These are phyloP conservation scores for Calonectria pseudoreteaudii DNA, from an alignment of 2,329 filamentous ascomycete genomes.

Conservation along the genomic window DNA sequence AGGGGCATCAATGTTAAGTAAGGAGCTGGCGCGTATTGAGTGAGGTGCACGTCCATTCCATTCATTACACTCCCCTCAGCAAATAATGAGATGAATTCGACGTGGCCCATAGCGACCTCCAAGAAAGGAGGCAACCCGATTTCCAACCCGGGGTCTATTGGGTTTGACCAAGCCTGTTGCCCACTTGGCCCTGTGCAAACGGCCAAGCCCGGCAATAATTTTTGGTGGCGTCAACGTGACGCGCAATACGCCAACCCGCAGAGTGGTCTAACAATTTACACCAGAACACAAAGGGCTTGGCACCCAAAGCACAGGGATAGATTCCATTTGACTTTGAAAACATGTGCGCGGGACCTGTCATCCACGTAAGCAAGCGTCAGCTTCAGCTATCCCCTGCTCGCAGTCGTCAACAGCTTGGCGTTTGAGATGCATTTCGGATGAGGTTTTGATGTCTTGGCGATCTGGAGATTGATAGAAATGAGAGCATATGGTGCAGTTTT, in stretches of 20 bases:
- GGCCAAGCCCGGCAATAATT: too few species aligned
- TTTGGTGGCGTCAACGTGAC: neutral
- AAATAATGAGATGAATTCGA: neutral
- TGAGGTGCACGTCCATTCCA: neutral
- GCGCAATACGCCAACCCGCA: neutral
- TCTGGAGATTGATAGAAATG: neutral
- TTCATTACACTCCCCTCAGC: neutral
- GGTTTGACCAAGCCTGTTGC: too few species aligned
- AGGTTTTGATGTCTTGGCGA: neutral
- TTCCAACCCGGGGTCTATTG: too few species aligned
- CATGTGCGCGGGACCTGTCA: neutral
- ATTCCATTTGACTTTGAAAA: neutral
- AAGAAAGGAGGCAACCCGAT: neutral
- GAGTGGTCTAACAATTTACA: neutral
- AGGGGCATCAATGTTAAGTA: neutral
- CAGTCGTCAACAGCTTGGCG: neutral
- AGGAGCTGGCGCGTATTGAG: neutral
- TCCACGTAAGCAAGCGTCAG: too few species aligned
- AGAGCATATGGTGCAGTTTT: neutral
- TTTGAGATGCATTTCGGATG: neutral
- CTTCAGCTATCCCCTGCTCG: neutral
- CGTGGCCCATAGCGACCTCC: neutral
- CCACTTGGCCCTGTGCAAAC: neutral
- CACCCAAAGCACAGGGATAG: neutral
- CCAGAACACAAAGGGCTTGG: neutral